A percentile compares a stretch with the other conserved stretches of the same genome.
phyloP scores from a whole-genome alignment of 148 eudicot species.

The Rheum nobile region DNA sequence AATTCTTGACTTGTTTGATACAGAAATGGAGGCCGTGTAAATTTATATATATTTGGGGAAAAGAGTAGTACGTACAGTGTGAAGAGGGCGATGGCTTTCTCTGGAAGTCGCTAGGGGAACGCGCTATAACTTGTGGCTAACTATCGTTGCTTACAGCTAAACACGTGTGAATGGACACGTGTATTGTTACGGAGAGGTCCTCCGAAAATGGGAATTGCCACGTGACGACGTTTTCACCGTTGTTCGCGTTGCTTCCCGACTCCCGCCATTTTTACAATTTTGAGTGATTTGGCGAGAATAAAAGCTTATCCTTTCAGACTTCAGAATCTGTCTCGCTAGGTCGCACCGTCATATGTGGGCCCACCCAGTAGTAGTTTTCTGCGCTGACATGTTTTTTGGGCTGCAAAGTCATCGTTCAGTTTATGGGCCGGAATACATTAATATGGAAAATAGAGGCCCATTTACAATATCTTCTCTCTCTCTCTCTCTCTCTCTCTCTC shows the following conservation, averaged over 20 bases:
- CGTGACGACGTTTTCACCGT: background rate
- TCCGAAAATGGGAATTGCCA: background rate
- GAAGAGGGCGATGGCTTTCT: background rate
- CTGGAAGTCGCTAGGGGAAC: background rate
- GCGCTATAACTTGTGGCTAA: background rate
- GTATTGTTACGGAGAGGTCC: background rate
- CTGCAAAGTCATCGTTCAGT: background rate
- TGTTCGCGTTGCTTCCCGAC: background rate
- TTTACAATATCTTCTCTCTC: too few relatives aligned
- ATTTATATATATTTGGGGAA: background rate
- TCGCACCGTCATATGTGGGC: background rate
- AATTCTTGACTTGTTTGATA: background rate
- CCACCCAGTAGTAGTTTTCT: background rate
- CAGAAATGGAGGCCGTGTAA: background rate
- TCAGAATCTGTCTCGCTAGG: too few relatives aligned
- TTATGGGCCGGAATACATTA: background rate
- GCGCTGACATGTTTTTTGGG: background rate
- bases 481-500: too few relatives aligned
- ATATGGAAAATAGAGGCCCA: background rate
- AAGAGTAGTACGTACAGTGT: background rate
- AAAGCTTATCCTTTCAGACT: background rate
- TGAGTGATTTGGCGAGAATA: background rate
- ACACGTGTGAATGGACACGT: background rate
- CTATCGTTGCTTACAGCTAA: background rate
- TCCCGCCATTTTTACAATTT: background rate